A percentile compares a stretch with the other conserved stretches of the same genome.
Evolutionary conservation across 305 asterid species (phyloP).

Genomic region (Plantago coronopus): DNA sequence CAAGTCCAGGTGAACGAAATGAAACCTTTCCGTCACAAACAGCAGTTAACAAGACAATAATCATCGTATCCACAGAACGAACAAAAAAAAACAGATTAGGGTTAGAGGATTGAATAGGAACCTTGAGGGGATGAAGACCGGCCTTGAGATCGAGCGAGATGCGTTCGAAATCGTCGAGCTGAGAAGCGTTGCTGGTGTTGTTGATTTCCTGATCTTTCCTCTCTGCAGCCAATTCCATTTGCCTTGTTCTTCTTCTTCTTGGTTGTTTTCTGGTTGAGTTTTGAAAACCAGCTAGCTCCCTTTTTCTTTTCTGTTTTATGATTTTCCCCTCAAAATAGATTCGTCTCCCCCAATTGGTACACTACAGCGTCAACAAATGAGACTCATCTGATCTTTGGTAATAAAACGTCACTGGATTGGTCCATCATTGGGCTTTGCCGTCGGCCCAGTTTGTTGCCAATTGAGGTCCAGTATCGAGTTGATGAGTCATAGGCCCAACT

Average conservation of each 20-base stretch:
- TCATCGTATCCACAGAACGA: background rate
- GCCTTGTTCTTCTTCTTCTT: background rate
- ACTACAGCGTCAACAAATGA: no score
- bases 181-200: conserved; percentile 28
- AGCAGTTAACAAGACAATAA: background rate
- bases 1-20: background rate
- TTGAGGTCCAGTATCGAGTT: no score
- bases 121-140: conserved; percentile 87
- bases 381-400: no score
- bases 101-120: conserved; percentile 20
- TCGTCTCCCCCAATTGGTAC: no score
- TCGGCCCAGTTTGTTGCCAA: no score
- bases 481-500: no score
- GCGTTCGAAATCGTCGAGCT: conserved; percentile 57
- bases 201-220: conserved; percentile 43
- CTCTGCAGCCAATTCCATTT: conserved; percentile 50
- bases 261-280: background rate
- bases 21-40: background rate
- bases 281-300: no score
- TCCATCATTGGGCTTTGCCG: no score
- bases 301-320: no score
- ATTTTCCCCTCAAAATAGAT: no score
- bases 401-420: no score
- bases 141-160: conserved; percentile 68
- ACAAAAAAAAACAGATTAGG: background rate